Conservation (phyloP, 192 early-diverging fungal genomes). For the Podila verticillata region DNA sequence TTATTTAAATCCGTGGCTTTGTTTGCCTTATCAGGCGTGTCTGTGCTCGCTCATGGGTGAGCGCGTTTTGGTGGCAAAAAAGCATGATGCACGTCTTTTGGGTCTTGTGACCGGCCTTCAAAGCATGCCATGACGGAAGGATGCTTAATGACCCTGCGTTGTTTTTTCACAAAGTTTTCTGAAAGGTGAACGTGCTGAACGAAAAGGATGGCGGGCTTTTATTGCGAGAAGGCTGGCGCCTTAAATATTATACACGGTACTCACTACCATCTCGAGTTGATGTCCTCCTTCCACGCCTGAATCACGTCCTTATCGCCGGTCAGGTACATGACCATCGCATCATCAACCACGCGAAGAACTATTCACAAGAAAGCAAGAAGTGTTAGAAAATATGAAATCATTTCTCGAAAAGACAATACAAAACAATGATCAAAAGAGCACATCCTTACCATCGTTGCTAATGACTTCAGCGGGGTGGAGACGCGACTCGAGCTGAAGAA, state of each 20-base stretch:
- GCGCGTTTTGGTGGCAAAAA: too few relatives aligned
- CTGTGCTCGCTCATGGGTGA: too few relatives aligned
- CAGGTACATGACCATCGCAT: conserved; percentile 39
- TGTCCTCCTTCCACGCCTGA: conserved; percentile 48
- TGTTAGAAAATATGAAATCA: not conserved
- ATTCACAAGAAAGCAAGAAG: not conserved
- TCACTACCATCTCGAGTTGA: conserved; percentile 45
- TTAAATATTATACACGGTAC: not conserved
- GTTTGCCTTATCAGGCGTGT: too few relatives aligned
- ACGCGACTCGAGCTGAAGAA: conserved; percentile 46
- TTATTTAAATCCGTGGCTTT: too few relatives aligned
- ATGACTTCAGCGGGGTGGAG: conserved; percentile 43
- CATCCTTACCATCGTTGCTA: conserved; percentile 49
- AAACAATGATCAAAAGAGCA: not conserved
- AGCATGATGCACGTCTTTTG: too few relatives aligned
- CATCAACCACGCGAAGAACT: conserved; percentile 50
- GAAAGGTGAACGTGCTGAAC: not conserved
- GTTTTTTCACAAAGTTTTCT: too few relatives aligned
- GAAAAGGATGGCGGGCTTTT: not conserved
- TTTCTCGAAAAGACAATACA: not conserved
- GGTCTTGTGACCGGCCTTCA: too few relatives aligned
- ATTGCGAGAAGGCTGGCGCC: too few relatives aligned
- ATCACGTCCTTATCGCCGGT: conserved; percentile 46
- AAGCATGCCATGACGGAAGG: too few relatives aligned
- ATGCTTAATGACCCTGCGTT: too few relatives aligned